Base-by-base conservation (phyloP, 1,284 basidiomycete species). In the Cutaneotrichosporon sp. region DNA sequence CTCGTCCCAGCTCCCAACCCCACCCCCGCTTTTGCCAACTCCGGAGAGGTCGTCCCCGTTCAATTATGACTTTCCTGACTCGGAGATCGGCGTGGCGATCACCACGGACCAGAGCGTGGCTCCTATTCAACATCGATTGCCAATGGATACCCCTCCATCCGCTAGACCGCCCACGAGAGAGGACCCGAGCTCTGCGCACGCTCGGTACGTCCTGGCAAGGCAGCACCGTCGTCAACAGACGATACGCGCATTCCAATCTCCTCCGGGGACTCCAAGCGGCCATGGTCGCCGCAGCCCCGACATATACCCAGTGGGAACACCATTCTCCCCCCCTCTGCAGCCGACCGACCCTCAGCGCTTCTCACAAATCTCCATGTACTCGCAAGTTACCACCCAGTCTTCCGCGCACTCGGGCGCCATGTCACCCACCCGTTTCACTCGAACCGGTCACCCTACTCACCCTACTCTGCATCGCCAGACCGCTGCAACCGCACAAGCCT, bases 191-290 rank as follows among this genome's bases (percentile, higher is more conserved):
- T 62, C 68, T 7, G 60, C 66, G 0, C 63, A 61, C 16, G 67
- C 68, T 6, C 51, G 71, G 26, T 64, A 65, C 12, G 54, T 66
- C 7, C 51, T 71, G 4, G 70, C 64, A 2, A 64, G 65, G 44
- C 70, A 71, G 49, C 71, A 71, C 41, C 68, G 67, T 19, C 57
- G 62, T 3, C 64, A 64, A 2, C 49, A 57, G 22, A 71, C 66
- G 1, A 55, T 61, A 31, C 54, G 64, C 17, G 70, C 70, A 5
- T 72, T 72, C 52, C 61, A 66, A 34, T 57, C 64, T n/a, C 68
- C 68, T 22, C 54, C 44, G 12, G 27, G 24, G 25, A 33, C 46
- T 4, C 45, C 43, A 11, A 12, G 24, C 34, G 24, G 35, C 12
- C 16, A 32, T 5, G 26, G 29, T 9, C 47, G 29, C 16, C 31